Percentiles rank a stretch among this genome's conserved stretches.
Evolutionary conservation across 352 stramenopile species (phyloP).

Genomic region (Pythium coloratum): DNA sequence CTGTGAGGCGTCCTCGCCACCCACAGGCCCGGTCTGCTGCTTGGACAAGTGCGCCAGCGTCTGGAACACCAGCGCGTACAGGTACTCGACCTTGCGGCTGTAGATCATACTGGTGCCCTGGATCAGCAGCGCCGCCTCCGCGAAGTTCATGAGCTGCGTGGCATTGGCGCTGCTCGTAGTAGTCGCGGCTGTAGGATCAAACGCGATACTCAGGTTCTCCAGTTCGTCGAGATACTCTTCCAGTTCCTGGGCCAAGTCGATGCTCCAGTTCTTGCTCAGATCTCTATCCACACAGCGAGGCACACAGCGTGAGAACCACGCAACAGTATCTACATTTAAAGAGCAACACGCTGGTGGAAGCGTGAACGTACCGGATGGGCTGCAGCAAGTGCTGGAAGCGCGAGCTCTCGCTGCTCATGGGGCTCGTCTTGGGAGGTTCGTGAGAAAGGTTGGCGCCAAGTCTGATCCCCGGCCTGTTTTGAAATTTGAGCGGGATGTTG

Average conservation of each 20-base stretch:
- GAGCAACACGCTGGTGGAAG: neutral
- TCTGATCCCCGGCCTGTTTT: slow-evolving; percentile 4
- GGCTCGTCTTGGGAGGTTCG: neutral
- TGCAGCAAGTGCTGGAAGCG: slow-evolving; percentile 85
- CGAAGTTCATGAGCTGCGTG: slow-evolving; percentile 86
- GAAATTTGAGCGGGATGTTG: slow-evolving; percentile 6
- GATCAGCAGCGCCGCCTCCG: slow-evolving; percentile 91
- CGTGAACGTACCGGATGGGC: slow-evolving; percentile 66
- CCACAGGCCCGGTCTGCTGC: slow-evolving; percentile 43
- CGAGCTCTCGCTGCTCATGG: slow-evolving; percentile 44
- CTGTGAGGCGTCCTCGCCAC: slow-evolving; percentile 24
- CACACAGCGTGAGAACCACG: slow-evolving; percentile 1
- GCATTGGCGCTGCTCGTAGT: neutral
- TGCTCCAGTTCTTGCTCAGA: slow-evolving; percentile 91
- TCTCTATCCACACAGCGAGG: slow-evolving; percentile 47
- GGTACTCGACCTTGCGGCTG: slow-evolving; percentile 94
- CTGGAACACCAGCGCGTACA: slow-evolving; percentile 92
- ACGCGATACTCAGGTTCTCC: slow-evolving; percentile 66
- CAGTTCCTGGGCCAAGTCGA: slow-evolving; percentile 87
- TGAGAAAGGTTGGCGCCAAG: slow-evolving; percentile 17
- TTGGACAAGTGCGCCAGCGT: slow-evolving; percentile 81
- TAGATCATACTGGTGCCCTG: slow-evolving; percentile 94
- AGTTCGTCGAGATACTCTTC: slow-evolving; percentile 92
- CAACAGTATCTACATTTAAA: no score
- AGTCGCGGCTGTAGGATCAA: slow-evolving; percentile 33